Evolutionary conservation across 1,284 basidiomycete species (phyloP).

Genomic region (Cutaneotrichosporon cavernicola): DNA sequence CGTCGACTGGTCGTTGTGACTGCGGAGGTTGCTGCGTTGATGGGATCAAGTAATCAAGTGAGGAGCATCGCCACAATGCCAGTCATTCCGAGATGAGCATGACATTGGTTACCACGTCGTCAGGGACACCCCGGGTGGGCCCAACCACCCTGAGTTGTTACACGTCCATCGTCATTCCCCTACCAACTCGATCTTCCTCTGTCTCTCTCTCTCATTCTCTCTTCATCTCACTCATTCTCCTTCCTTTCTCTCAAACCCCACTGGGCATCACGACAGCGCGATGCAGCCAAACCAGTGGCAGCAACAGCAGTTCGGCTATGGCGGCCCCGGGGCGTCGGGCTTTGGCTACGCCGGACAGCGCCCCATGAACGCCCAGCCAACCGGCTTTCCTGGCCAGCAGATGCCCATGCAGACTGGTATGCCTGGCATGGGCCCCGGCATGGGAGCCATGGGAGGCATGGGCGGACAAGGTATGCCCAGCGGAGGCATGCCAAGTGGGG

Average conservation of each 20-base stretch:
- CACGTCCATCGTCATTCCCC: too few relatives aligned
- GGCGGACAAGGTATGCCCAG: constrained; percentile 18
- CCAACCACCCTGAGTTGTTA: too few relatives aligned
- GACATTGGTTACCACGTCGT: too few relatives aligned
- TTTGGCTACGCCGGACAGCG: constrained; percentile 38
- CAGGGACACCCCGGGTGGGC: too few relatives aligned
- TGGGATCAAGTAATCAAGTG: too few relatives aligned
- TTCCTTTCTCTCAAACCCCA: constrained; percentile 6
- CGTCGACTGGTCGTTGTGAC: too few relatives aligned
- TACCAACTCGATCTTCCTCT: neutral
- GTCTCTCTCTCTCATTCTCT: neutral
- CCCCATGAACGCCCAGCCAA: constrained; percentile 35
- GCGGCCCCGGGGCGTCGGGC: constrained; percentile 20
- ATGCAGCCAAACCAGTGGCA: constrained; percentile 39
- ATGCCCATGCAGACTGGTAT: constrained; percentile 61
- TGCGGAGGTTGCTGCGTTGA: too few relatives aligned
- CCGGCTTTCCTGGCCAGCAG: constrained; percentile 35
- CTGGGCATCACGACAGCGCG: constrained; percentile 18
- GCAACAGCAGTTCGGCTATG: constrained; percentile 35
- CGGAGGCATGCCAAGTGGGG: constrained; percentile 7
- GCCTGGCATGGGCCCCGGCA: constrained; percentile 13
- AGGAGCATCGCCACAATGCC: too few relatives aligned
- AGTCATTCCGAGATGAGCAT: too few relatives aligned
- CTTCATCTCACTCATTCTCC: neutral
- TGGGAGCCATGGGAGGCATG: constrained; percentile 21